Percentiles rank a stretch among this genome's conserved stretches.
Evolutionary conservation across 176 grass and related monocot species (phyloP).

Genomic region (Leersia perrieri): DNA sequence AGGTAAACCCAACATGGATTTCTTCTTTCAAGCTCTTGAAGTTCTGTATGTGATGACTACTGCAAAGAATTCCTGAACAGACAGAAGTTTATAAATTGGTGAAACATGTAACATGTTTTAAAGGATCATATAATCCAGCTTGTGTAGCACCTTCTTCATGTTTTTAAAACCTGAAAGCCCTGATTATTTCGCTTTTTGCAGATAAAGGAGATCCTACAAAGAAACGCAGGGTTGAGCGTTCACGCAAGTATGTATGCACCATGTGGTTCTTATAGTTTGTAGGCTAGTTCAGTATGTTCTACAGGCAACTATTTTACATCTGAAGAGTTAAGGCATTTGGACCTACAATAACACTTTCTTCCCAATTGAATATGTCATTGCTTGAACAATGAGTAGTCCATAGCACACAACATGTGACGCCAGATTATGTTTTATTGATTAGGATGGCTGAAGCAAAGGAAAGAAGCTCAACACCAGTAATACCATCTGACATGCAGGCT

Average conservation of each 20-base stretch:
- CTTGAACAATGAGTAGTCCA: neutral
- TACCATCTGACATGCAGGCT: constrained; percentile 64
- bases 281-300: neutral
- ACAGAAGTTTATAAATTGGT: neutral
- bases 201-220: constrained; percentile 72
- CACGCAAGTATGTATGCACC: constrained; percentile 56
- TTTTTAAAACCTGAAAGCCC: neutral
- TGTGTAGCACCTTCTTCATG: neutral
- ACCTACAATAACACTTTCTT: neutral
- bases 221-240: constrained; percentile 71
- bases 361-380: neutral
- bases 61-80: neutral
- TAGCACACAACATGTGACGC: neutral
- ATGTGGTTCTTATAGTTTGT: neutral
- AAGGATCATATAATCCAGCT: neutral
- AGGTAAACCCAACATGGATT: constrained; percentile 24
- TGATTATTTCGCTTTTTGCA: constrained; percentile 40
- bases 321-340: neutral
- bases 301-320: neutral
- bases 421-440: neutral
- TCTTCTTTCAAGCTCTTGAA: neutral
- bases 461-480: constrained; percentile 51
- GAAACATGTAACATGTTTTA: neutral
- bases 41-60: neutral
- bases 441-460: constrained; percentile 91